phyloP scores from a whole-genome alignment of 2,329 filamentous ascomycete genomes.

The Colletotrichum chrysophilum region DNA sequence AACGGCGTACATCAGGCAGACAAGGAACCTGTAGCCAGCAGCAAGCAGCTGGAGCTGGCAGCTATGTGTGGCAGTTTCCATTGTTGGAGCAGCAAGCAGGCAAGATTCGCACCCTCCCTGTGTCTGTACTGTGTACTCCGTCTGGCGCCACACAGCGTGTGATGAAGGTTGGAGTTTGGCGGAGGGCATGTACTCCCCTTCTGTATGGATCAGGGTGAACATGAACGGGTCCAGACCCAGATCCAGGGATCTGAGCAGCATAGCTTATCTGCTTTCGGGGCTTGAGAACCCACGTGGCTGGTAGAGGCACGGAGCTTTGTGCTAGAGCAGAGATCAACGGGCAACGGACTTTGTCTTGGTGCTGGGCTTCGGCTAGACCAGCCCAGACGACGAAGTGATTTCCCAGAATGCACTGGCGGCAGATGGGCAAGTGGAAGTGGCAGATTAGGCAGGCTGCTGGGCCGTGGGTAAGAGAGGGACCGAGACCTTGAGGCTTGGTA shows the following conservation, averaged over 20 bases:
- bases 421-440: neutral
- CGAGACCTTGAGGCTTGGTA: neutral
- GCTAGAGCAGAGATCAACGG: constrained; percentile 13
- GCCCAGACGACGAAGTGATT: neutral
- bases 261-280: constrained; percentile 16
- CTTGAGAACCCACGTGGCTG: constrained; percentile 10
- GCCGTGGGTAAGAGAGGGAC: neutral
- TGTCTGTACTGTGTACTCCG: neutral
- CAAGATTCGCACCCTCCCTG: neutral
- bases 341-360: constrained; percentile 12
- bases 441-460: neutral
- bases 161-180: neutral
- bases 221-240: neutral
- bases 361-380: neutral
- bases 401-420: neutral
- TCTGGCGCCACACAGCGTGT: neutral
- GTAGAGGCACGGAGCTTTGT: constrained; percentile 16
- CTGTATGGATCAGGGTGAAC: neutral
- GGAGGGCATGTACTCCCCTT: neutral
- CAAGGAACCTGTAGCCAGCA: neutral
- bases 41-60: neutral
- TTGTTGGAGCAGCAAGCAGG: neutral
- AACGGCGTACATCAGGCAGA: neutral
- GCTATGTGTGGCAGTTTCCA: neutral
- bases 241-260: constrained; percentile 13